A percentile compares a stretch with the other conserved stretches of the same genome.
Evolutionary conservation across 805 yeast genomes (phyloP).

Genomic region (Kregervanrija pseudodelftensis): DNA sequence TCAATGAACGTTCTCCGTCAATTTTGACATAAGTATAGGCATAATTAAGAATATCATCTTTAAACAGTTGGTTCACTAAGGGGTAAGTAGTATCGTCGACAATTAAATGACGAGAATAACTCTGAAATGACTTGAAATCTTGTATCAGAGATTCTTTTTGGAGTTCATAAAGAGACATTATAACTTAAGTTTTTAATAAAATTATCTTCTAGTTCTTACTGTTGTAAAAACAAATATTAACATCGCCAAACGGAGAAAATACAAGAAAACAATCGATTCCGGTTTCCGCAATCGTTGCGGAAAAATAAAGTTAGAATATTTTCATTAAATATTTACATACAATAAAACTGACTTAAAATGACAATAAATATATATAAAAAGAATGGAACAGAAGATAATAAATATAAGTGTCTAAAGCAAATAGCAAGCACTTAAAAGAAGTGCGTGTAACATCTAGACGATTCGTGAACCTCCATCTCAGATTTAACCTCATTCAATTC

Average conservation of each 20-base stretch:
- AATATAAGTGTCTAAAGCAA: background rate
- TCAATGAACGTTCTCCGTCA: constrained; percentile 25
- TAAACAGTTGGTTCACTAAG: constrained; percentile 18
- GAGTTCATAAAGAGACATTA: constrained; percentile 21
- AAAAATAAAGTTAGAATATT: too few species aligned
- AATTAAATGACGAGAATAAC: constrained; percentile 25
- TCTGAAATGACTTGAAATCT: constrained; percentile 10
- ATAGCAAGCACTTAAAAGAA: constrained; percentile 42
- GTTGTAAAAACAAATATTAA: too few species aligned
- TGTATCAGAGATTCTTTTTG: constrained; percentile 18
- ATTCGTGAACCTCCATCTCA: constrained; percentile 77
- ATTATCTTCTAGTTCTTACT: too few species aligned
- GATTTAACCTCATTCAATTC: constrained; percentile 77
- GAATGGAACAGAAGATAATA: background rate
- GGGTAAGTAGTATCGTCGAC: constrained; percentile 24
- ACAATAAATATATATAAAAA: background rate
- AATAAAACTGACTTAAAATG: background rate
- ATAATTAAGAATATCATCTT: constrained; percentile 22
- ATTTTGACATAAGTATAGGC: constrained; percentile 25
- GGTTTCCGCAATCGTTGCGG: too few species aligned
- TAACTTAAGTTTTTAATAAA: too few species aligned
- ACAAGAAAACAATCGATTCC: too few species aligned
- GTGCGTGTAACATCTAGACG: constrained; percentile 75
- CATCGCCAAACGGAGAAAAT: too few species aligned
- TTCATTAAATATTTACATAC: background rate